Conservation (phyloP, 1,284 basidiomycete species). For the Butyriboletus appendiculatus region DNA sequence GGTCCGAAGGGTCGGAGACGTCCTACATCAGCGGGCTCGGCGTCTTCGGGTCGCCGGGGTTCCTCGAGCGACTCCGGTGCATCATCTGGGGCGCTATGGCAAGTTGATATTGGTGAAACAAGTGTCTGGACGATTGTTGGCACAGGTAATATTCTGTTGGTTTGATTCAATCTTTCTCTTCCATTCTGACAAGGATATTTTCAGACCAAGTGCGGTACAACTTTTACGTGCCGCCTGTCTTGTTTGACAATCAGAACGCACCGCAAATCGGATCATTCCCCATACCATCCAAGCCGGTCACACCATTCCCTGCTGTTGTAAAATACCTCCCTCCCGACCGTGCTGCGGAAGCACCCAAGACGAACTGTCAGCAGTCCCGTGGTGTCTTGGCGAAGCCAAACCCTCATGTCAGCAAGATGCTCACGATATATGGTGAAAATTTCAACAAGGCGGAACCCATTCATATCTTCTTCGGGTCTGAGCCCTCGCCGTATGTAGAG, state of each 20-base stretch:
- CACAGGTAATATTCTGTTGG: slow-evolving; percentile 54
- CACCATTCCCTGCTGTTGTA: slow-evolving; percentile 82
- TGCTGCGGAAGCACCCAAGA: slow-evolving; percentile 70
- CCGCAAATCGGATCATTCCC: slow-evolving; percentile 68
- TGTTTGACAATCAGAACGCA: slow-evolving; percentile 74
- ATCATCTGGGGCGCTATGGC: slow-evolving; percentile 80
- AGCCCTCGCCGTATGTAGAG: slow-evolving; percentile 85
- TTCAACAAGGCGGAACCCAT: slow-evolving; percentile 79
- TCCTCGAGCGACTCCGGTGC: slow-evolving; percentile 64
- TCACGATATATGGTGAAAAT: slow-evolving; percentile 89
- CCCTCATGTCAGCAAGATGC: slow-evolving; percentile 70
- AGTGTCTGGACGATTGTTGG: slow-evolving; percentile 94
- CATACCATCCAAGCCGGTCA: slow-evolving; percentile 78
- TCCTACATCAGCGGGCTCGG: slow-evolving; percentile 73
- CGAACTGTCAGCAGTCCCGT: slow-evolving; percentile 62
- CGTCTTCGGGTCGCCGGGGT: slow-evolving; percentile 62
- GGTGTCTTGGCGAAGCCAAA: slow-evolving; percentile 71
- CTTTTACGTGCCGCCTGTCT: slow-evolving; percentile 86
- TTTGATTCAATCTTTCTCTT: not conserved
- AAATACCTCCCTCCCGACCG: slow-evolving; percentile 87
- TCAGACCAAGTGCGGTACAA: slow-evolving; percentile 86
- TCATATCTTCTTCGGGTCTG: slow-evolving; percentile 86
- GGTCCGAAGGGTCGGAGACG: slow-evolving; percentile 65
- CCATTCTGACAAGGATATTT: slow-evolving; percentile 16
- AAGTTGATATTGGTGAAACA: slow-evolving; percentile 85